These are phyloP conservation scores for Botrytis fabae DNA, from an alignment of 2,329 filamentous ascomycete genomes.

Conservation along the genomic window DNA sequence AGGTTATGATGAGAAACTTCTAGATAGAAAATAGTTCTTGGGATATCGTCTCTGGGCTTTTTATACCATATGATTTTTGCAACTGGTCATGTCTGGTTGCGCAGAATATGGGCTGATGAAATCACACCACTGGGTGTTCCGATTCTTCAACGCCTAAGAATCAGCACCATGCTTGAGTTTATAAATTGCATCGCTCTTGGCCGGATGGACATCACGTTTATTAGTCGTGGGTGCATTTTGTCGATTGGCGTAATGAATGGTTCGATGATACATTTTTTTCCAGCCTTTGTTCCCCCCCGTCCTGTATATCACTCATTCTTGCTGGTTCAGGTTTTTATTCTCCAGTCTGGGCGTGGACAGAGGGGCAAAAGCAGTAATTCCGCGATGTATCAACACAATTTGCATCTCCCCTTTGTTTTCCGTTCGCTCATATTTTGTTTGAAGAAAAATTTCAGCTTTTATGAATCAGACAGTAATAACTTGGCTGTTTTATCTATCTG, in stretches of 20 bases:
- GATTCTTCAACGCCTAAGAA: not conserved
- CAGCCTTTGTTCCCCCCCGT: not conserved
- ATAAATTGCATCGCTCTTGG: not conserved
- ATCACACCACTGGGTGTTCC: conserved; percentile 16
- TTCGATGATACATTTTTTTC: not conserved
- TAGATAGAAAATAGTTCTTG: not conserved
- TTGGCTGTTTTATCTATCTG: not conserved
- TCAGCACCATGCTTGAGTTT: not conserved
- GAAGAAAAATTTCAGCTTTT: too few relatives aligned
- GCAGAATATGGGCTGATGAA: conserved; percentile 8
- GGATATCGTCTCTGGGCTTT: not conserved
- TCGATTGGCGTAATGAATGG: not conserved
- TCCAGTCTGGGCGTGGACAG: not conserved
- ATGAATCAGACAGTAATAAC: not conserved
- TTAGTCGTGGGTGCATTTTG: not conserved
- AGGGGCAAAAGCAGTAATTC: not conserved
- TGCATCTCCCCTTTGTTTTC: not conserved
- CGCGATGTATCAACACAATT: not conserved
- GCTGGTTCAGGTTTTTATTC: not conserved
- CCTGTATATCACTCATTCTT: not conserved
- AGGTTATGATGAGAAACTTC: not conserved
- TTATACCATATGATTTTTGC: not conserved
- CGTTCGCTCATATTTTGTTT: not conserved
- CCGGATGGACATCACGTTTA: not conserved
- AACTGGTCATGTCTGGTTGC: not conserved